phyloP scores from a whole-genome alignment of 208 protist species.

The Trypanosoma melophagium region DNA sequence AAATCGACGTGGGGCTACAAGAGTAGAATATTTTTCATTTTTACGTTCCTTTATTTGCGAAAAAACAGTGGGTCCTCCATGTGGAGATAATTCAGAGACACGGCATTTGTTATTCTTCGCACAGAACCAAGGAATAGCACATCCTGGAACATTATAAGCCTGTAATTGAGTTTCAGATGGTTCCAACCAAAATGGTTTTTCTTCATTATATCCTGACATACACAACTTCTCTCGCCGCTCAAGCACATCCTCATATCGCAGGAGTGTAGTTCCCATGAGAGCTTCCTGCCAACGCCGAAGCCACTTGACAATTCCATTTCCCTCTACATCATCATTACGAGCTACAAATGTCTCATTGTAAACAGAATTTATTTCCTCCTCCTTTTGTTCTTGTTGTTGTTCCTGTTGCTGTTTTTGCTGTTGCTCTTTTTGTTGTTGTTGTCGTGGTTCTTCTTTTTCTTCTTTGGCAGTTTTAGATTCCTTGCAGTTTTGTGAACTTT shows the following conservation, averaged over 20 bases:
- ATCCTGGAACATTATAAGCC: conserved; percentile 38
- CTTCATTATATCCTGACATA: neutral
- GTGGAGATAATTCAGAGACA: neutral
- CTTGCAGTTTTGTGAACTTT: too few relatives aligned
- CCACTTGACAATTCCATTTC: neutral
- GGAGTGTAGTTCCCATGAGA: neutral
- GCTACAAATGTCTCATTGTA: neutral
- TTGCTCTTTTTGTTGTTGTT: too few relatives aligned
- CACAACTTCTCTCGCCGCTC: conserved; percentile 1
- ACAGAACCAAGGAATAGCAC: conserved; percentile 35
- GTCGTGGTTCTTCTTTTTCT: too few relatives aligned
- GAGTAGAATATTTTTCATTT: neutral
- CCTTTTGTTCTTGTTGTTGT: neutral
- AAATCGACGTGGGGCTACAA: neutral
- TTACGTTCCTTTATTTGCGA: neutral
- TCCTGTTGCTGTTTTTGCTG: neutral
- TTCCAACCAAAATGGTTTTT: conserved; percentile 38
- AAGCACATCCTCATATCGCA: conserved; percentile 23
- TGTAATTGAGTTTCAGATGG: conserved; percentile 49
- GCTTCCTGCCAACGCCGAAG: conserved; percentile 9
- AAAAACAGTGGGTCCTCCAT: neutral
- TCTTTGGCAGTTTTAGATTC: too few relatives aligned
- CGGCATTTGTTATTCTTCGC: neutral
- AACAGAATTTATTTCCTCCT: neutral
- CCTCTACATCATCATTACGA: neutral